These are phyloP conservation scores for Arthrobotrys megalospora DNA, from an alignment of 2,329 filamentous ascomycete species.

Conservation along the genomic window DNA sequence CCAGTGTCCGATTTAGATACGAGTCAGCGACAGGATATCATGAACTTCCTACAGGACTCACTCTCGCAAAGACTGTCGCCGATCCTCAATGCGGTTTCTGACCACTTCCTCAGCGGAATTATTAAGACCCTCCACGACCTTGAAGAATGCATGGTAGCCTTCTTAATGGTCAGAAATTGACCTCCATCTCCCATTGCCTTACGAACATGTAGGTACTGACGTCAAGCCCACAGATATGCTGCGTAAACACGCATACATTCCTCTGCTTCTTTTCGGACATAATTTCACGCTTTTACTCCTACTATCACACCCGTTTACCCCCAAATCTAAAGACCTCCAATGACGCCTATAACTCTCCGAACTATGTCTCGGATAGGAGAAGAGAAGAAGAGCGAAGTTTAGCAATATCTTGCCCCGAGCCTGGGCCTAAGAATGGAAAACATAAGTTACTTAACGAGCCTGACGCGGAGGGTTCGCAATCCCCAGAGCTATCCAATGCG, in stretches of 20 bases:
- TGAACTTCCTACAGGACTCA: neutral
- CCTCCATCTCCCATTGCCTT: neutral
- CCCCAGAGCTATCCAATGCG: neutral
- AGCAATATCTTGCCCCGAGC: neutral
- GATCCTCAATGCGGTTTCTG: neutral
- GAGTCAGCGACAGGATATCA: neutral
- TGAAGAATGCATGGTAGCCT: slow-evolving; percentile 1
- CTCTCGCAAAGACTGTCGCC: neutral
- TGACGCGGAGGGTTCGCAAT: neutral
- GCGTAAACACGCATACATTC: neutral
- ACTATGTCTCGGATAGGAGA: neutral
- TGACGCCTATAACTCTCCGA: neutral
- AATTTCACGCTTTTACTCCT: neutral
- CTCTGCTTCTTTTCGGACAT: neutral
- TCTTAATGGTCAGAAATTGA: slow-evolving; percentile 4
- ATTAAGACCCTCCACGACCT: neutral
- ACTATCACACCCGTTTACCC: neutral
- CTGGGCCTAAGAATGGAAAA: neutral
- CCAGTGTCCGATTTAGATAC: neutral
- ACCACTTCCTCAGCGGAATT: neutral
- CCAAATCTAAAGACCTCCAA: neutral
- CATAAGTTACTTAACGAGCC: neutral
- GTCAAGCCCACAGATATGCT: neutral
- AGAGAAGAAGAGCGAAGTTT: neutral
- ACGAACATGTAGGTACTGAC: neutral